Evolutionary conservation across 208 protist species (phyloP).

Genomic region (Trichomonas tenax): DNA sequence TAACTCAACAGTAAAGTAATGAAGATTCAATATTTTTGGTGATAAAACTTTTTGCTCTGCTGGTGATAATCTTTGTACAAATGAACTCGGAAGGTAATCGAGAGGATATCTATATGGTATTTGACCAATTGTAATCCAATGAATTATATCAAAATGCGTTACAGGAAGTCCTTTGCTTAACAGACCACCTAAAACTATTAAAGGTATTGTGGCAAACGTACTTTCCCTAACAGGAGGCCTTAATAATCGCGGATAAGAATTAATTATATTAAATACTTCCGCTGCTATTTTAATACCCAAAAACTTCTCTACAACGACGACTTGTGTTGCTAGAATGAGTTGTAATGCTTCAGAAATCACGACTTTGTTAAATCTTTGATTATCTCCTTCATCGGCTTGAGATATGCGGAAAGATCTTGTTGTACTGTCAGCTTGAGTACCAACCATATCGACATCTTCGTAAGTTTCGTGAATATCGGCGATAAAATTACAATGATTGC

Average conservation of each 20-base stretch:
- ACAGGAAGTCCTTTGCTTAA: background rate
- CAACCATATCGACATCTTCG: background rate
- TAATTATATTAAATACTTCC: background rate
- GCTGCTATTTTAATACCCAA: background rate
- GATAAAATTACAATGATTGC: background rate
- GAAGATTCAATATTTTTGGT: background rate
- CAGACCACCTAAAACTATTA: background rate
- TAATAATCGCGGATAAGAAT: background rate
- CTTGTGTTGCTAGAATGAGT: background rate
- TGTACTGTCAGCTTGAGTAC: background rate
- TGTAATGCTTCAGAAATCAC: background rate
- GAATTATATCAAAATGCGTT: background rate
- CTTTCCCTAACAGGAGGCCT: background rate
- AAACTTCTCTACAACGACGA: background rate
- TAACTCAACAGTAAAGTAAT: background rate
- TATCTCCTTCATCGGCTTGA: background rate
- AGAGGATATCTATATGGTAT: slow-evolving; percentile 1
- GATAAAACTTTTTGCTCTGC: background rate
- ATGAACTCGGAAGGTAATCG: background rate
- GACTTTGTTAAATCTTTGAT: background rate
- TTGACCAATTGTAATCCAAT: background rate
- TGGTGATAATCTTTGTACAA: background rate
- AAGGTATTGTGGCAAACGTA: background rate
- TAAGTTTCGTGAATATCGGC: background rate
- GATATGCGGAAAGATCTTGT: background rate